Base-by-base conservation (phyloP, 371 early-diverging fungal genomes). In the Batkoa obscura region DNA sequence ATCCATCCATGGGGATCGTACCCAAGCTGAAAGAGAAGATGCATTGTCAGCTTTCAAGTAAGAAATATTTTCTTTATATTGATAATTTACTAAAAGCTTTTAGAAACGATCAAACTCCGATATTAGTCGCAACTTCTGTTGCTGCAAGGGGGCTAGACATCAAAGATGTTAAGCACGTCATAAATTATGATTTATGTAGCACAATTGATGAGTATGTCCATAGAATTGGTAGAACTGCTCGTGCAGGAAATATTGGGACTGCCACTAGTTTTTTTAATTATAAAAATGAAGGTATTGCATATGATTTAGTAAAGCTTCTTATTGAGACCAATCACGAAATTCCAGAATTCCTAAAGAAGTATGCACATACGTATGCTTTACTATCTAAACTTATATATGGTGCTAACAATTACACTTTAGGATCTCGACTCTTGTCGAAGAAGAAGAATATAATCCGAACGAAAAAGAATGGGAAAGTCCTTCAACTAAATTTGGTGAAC, bases 141-240 rank as follows among this genome's bases (percentile, higher is more conserved):
- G 98, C 98, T 12, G 93, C 92, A 41, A 86, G 99, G 68, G 99
- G 99, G 72, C 88, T 99, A 62, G 99, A 99, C 72, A 79, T 98
- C 57, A 39, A 39, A 13, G 39, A 13, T 39, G 13, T 39, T 13
- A 45, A 77, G 13, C 66, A 71, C 1, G 94, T 98, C 5, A 79
- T 98, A 59, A 93, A 91, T 66, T 98, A 95, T 72, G 95, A 94
- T 63, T 74, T 83, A 17, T 96, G 98, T 1, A 66, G 78, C 10
- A 76, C 78, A 35, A 77, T 84, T 72, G 84, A 88, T 62, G 83
- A 88, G 61, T 98, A 97, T 64, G 83, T 96, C 38, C 99, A 99
- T 64, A 82, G 99, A 59, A 88, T 94, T 15, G 99, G 98, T 9
- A 78, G 99, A 57, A 98, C 99, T 0, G 98, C 94, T 1, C 80